A percentile compares a stretch with the other conserved stretches of the same genome.
Conservation (phyloP, 2,329 filamentous ascomycete species). For the Atkinsonella hypoxylon region DNA sequence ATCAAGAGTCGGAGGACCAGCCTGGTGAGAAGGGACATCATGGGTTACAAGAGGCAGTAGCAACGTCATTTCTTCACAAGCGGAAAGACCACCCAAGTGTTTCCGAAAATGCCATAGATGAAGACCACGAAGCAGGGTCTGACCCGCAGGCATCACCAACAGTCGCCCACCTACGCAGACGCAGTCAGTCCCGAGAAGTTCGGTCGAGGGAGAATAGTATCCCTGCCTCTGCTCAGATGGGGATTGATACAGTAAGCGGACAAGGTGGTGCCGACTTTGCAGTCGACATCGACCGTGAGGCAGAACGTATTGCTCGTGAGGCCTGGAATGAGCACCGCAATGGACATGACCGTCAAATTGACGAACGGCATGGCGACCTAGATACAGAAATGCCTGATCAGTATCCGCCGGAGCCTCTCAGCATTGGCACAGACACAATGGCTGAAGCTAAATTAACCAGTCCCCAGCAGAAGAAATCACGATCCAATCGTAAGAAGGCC, state of each 20-base stretch:
- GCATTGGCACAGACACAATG: constrained; percentile 1
- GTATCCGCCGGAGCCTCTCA: constrained; percentile 5
- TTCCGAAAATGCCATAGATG: constrained; percentile 10
- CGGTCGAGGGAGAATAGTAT: constrained; percentile 17
- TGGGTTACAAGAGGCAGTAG: neutral
- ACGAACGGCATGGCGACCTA: constrained; percentile 4
- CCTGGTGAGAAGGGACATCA: neutral
- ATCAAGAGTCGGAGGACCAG: constrained; percentile 11
- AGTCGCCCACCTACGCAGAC: constrained; percentile 14
- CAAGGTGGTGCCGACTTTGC: neutral
- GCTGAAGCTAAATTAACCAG: constrained; percentile 3
- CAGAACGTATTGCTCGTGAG: constrained; percentile 21
- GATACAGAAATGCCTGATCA: constrained; percentile 4
- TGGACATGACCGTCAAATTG: constrained; percentile 12
- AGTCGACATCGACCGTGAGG: constrained; percentile 12
- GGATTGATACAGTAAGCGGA: constrained; percentile 10
- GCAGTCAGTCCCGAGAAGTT: constrained; percentile 15
- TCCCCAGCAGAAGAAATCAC: constrained; percentile 14
- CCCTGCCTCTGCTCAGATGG: constrained; percentile 13
- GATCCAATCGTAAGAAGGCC: constrained; percentile 32
- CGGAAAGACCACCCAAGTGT: constrained; percentile 4
- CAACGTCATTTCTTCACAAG: constrained; percentile 7
- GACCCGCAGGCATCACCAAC: constrained; percentile 18
- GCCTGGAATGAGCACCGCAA: constrained; percentile 24
- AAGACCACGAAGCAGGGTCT: constrained; percentile 10